phyloP scores from a whole-genome alignment of 768 basidiomycete genomes.

The Lactarius trivialis region DNA sequence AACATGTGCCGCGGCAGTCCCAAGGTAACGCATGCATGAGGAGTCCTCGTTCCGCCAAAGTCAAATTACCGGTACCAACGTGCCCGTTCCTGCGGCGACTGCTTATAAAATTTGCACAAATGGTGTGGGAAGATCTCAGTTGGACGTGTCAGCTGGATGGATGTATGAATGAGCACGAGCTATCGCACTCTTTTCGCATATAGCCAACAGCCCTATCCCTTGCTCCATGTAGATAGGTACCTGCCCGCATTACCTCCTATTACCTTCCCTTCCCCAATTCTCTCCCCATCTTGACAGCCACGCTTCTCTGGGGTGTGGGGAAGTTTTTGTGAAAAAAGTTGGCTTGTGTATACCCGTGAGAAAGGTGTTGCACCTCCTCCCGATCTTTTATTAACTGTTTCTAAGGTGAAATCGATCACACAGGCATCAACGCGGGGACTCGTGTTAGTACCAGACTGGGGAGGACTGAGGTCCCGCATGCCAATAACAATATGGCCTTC shows the following conservation, averaged over 20 bases:
- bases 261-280: background rate
- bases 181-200: background rate
- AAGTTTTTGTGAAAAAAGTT: background rate
- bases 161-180: background rate
- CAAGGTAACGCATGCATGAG: background rate
- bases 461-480: no score
- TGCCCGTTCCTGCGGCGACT: background rate
- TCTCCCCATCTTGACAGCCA: background rate
- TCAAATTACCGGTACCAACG: background rate
- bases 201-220: background rate
- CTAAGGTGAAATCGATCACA: background rate
- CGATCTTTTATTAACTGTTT: background rate
- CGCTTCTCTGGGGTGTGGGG: background rate
- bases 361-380: background rate
- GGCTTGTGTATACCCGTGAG: background rate
- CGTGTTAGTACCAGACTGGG: background rate
- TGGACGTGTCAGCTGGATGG: constrained; percentile 1
- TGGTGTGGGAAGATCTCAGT: constrained; percentile 1
- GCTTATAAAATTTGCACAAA: background rate
- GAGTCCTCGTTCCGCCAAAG: background rate
- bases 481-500: no score
- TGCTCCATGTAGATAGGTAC: background rate
- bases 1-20: background rate
- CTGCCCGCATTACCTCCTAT: background rate
- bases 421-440: background rate